A percentile compares a stretch with the other conserved stretches of the same genome.
phyloP scores from a whole-genome alignment of 1,139 yeast genomes.

The Arxiozyma slooffiae region DNA sequence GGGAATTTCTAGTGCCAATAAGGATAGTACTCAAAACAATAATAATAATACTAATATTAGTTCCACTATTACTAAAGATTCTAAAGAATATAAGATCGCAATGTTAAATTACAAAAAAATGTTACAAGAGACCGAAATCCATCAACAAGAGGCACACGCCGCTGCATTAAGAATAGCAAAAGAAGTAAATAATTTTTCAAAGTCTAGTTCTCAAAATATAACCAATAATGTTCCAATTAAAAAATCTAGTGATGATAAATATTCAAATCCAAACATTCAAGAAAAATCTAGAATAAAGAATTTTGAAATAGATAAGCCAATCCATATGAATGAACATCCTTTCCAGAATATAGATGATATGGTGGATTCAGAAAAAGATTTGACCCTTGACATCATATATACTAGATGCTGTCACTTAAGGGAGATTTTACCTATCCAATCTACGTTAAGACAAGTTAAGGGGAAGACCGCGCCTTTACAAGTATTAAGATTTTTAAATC shows the following conservation, averaged over 20 bases:
- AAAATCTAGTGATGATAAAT: not conserved
- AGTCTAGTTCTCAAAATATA: not conserved
- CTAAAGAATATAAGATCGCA: conserved; percentile 44
- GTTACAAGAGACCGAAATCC: conserved; percentile 52
- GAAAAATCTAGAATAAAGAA: not conserved
- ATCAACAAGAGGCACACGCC: conserved; percentile 64
- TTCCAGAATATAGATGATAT: conserved; percentile 27
- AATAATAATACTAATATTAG: not conserved
- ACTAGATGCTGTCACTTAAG: conserved; percentile 69
- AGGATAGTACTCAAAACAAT: not conserved
- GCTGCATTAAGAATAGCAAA: conserved; percentile 59
- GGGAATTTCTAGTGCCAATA: conserved; percentile 41
- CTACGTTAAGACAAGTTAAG: conserved; percentile 65
- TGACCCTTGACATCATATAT: conserved; percentile 57
- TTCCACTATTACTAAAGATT: conserved; percentile 30
- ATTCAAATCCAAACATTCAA: not conserved
- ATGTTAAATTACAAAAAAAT: conserved; percentile 48
- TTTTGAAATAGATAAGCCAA: conserved; percentile 46
- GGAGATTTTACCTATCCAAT: conserved; percentile 67
- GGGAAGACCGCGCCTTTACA: conserved; percentile 67
- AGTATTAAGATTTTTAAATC: conserved; percentile 70
- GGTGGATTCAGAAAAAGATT: conserved; percentile 7
- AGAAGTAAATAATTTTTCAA: conserved; percentile 42
- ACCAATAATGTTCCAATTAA: not conserved
- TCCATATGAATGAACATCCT: conserved; percentile 60